Evolutionary conservation across 495 filamentous ascomycete species (phyloP), one percentile per base, ranked within the genome.

Genomic region (Lasiosphaeria miniovina): DNA sequence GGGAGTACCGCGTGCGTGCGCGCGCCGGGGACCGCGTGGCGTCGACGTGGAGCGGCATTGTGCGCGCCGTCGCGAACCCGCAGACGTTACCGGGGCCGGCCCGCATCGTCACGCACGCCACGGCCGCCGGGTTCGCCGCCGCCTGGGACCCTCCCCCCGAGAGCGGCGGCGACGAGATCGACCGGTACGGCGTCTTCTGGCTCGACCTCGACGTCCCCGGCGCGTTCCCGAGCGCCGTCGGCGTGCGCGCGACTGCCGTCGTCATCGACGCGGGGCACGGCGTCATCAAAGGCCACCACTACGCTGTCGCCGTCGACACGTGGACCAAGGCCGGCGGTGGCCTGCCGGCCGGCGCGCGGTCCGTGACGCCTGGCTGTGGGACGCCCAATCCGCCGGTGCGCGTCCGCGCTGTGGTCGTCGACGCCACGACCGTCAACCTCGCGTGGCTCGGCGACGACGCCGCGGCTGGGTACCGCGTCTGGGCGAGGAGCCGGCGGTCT

Each of bases 1-100:
- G 63, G 38, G 55, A 67, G 41, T 70, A 61, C 53, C 60, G 58
- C 17, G 61, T 68, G 3, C 60, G 66, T 32, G 31, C 55, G 32
- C 50, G 60, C 43, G 58, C 41, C n/a, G 65, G 65, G 5, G 55
- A 61, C 52, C 24, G 4, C 9, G 46, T 62, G 24, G 57, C 61
- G 17, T 65, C 63, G 0, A 7, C 52, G 0, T 68, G 66, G 66
- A 59, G 46, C 43, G 11, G 35, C 6, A 24, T 57, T 10, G 58
- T 58, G 7, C 59, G 54, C 5, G 65, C 60, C 0, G 57, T 62
- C 0, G 62, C 65, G 1, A 4, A 61, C 14, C 60, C 65, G n/a
- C 4, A 59, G 10, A 63, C 62, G 9, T 36, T 59, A 8, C 61
- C 61, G 4, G 48, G 58, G 14, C 66, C 66, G 4, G 7, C 3